Evolutionary conservation across 345 rosid genomes (phyloP).

Genomic region (Theobroma cacao): DNA sequence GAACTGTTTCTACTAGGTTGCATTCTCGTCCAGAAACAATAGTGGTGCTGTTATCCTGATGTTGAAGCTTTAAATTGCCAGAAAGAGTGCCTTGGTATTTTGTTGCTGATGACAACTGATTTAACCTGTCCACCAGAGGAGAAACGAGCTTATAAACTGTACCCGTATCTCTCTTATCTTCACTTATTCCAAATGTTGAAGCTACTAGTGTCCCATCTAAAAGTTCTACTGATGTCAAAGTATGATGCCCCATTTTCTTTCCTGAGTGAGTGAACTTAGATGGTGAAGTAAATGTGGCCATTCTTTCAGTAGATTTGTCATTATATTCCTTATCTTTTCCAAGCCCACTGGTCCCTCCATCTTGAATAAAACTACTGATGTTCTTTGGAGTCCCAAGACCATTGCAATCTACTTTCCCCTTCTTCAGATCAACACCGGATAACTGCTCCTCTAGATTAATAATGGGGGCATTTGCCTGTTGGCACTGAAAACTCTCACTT

Average conservation of each 20-base stretch:
- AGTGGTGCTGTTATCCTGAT: slow-evolving; percentile 16
- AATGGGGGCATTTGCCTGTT: slow-evolving; percentile 25
- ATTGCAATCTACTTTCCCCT: slow-evolving; percentile 15
- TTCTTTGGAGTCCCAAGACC: slow-evolving; percentile 18
- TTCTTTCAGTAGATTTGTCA: slow-evolving; percentile 26
- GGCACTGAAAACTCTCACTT: slow-evolving; percentile 7
- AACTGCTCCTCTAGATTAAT: slow-evolving; percentile 41
- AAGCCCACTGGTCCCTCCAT: slow-evolving; percentile 15
- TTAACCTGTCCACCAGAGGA: slow-evolving; percentile 34
- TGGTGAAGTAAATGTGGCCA: slow-evolving; percentile 25
- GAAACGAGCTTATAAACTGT: slow-evolving; percentile 28
- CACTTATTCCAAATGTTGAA: slow-evolving; percentile 18
- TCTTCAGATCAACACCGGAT: slow-evolving; percentile 25
- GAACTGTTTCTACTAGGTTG: slow-evolving; percentile 17
- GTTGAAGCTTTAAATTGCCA: slow-evolving; percentile 32
- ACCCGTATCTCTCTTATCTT: slow-evolving; percentile 19
- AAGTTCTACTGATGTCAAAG: slow-evolving; percentile 18
- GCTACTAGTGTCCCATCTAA: background rate
- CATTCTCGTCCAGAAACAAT: slow-evolving; percentile 29
- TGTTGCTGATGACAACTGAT: slow-evolving; percentile 28
- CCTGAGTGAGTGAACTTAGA: slow-evolving; percentile 16
- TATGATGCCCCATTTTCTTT: slow-evolving; percentile 26
- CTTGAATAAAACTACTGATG: slow-evolving; percentile 22
- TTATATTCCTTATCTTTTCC: slow-evolving; percentile 21
- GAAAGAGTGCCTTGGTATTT: slow-evolving; percentile 18